A percentile compares a stretch with the other conserved stretches of the same genome.
Conservation (phyloP, 805 yeast species). For the Wickerhamiella bombiphila region DNA sequence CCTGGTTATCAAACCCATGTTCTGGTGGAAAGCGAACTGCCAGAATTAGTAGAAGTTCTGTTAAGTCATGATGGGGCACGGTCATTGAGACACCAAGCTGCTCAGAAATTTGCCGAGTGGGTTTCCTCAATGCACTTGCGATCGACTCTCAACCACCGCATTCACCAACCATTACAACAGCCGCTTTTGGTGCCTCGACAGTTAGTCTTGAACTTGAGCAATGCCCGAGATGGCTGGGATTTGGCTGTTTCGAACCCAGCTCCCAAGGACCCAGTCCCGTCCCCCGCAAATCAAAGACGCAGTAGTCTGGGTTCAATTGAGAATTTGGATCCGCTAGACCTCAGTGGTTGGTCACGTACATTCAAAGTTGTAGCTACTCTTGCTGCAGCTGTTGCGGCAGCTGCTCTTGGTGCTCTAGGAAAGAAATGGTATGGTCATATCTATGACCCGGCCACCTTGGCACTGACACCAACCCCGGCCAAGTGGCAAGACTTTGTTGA, state of each 20-base stretch:
- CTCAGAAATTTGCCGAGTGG: conserved; percentile 5
- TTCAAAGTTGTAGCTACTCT: conserved; percentile 1
- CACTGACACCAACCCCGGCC: conserved; percentile 1
- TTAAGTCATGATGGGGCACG: conserved; percentile 2
- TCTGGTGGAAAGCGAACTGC: conserved; percentile 9
- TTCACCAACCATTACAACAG: too few relatives aligned
- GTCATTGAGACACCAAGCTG: conserved; percentile 1
- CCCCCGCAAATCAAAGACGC: conserved; percentile 6
- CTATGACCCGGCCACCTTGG: conserved; percentile 1
- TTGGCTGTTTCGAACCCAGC: not conserved
- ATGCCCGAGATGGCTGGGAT: not conserved
- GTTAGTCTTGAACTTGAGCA: conserved; percentile 1
- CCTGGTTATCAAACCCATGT: conserved; percentile 9
- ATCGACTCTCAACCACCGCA: conserved; percentile 3
- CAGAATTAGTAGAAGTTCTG: conserved; percentile 3
- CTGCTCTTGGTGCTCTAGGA: conserved; percentile 1
- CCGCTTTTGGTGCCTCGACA: conserved; percentile 4
- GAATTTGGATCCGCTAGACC: conserved; percentile 17
- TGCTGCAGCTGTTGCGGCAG: conserved; percentile 2
- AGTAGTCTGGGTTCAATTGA: conserved; percentile 12
- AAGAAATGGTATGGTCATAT: not conserved
- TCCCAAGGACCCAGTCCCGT: conserved; percentile 6
- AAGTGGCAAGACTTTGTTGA: not conserved
- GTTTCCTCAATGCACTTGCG: conserved; percentile 2
- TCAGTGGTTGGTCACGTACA: conserved; percentile 11